phyloP scores from a whole-genome alignment of 2,329 filamentous ascomycete genomes.

The Clarireedia sp. region DNA sequence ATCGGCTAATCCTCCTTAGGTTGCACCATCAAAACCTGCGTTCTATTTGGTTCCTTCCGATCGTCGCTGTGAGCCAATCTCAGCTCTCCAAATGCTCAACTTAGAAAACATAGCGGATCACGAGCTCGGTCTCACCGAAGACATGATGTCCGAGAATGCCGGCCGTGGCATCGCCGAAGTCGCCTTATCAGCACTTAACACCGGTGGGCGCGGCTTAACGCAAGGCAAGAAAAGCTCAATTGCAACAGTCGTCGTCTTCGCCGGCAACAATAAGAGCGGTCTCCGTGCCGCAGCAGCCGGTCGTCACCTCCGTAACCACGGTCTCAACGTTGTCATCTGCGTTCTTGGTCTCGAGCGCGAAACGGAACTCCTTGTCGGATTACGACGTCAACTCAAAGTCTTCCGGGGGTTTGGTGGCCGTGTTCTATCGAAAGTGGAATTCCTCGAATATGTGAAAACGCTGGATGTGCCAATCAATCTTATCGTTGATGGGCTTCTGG shows the following conservation, averaged over 20 bases:
- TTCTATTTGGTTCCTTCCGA: constrained; percentile 49
- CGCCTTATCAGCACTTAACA: constrained; percentile 58
- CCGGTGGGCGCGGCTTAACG: constrained; percentile 28
- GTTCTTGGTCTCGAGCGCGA: constrained; percentile 80
- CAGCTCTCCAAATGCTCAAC: constrained; percentile 79
- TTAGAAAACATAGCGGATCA: constrained; percentile 85
- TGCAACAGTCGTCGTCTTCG: constrained; percentile 61
- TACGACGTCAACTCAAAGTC: constrained; percentile 73
- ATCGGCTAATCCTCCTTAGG: constrained; percentile 17
- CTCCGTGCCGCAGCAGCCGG: constrained; percentile 78
- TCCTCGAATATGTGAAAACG: constrained; percentile 52
- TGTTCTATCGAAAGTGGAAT: constrained; percentile 53
- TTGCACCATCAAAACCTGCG: constrained; percentile 21
- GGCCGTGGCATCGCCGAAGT: constrained; percentile 84
- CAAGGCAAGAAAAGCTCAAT: constrained; percentile 32
- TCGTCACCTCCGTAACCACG: constrained; percentile 78
- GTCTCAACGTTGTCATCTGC: constrained; percentile 72
- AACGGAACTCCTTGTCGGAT: constrained; percentile 68
- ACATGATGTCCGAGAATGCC: constrained; percentile 87
- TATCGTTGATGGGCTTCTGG: constrained; percentile 83
- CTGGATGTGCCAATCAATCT: constrained; percentile 62
- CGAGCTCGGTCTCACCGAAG: constrained; percentile 78
- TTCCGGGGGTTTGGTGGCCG: constrained; percentile 77
- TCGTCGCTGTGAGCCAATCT: constrained; percentile 54
- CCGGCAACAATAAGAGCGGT: constrained; percentile 89